Conservation (phyloP, 1,284 basidiomycete species). For the Anthracocystis panici-leucophaei region DNA sequence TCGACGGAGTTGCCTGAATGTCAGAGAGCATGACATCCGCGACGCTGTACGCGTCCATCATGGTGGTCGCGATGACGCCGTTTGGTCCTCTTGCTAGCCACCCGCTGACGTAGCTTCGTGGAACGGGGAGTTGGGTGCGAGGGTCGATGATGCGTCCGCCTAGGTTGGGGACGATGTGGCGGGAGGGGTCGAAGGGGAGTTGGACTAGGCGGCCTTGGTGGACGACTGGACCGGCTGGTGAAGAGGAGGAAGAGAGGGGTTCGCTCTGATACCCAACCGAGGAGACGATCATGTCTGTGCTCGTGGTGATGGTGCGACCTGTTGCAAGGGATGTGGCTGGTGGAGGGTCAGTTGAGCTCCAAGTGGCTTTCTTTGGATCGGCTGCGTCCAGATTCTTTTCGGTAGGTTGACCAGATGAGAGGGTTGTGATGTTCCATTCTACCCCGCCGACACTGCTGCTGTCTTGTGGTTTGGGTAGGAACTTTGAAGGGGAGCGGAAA, state of each 20-base stretch:
- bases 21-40: constrained; percentile 80
- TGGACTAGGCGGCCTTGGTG: constrained; percentile 15
- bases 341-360: constrained; percentile 17
- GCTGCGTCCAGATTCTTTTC: constrained; percentile 26
- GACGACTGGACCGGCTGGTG: neutral
- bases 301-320: constrained; percentile 73
- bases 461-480: constrained; percentile 28
- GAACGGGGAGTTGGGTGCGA: constrained; percentile 59
- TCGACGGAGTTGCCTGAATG: constrained; percentile 15
- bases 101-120: constrained; percentile 88
- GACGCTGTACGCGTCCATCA: constrained; percentile 89
- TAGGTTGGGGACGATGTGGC: constrained; percentile 38
- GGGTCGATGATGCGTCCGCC: constrained; percentile 69
- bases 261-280: constrained; percentile 88
- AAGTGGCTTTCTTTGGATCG: constrained; percentile 36
- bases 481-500: constrained; percentile 57
- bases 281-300: constrained; percentile 85
- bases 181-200: constrained; percentile 35
- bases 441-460: constrained; percentile 22
- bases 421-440: constrained; percentile 57
- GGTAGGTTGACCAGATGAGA: constrained; percentile 29
- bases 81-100: constrained; percentile 93
- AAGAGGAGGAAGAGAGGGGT: constrained; percentile 69
- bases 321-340: constrained; percentile 70
- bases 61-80: constrained; percentile 91